Conservation (phyloP, 331 rosid species). For the Spiraea crenata region DNA sequence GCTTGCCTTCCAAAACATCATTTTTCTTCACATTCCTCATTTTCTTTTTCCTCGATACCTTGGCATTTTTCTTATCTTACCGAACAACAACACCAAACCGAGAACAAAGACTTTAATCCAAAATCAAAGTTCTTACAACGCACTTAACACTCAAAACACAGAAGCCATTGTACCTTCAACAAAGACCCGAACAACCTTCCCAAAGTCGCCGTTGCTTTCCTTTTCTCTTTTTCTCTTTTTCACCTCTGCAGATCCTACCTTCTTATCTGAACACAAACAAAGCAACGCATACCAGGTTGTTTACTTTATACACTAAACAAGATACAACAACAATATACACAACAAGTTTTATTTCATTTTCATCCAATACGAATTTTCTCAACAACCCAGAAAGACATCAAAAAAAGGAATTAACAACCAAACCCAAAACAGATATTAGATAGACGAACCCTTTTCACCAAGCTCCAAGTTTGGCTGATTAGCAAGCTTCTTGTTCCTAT, state of each 20-base stretch:
- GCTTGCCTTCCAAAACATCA: slow-evolving; percentile 3
- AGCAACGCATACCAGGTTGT: background rate
- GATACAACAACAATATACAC: too few species aligned
- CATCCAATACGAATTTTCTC: too few species aligned
- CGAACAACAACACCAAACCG: background rate
- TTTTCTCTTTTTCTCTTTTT: slow-evolving; percentile 27
- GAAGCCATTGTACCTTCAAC: slow-evolving; percentile 14
- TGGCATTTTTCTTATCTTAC: slow-evolving; percentile 12
- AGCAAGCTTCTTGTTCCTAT: slow-evolving; percentile 7
- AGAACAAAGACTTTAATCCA: background rate
- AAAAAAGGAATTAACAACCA: background rate
- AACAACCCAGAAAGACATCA: background rate
- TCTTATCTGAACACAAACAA: slow-evolving; percentile 6
- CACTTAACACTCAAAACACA: background rate
- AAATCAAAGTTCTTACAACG: background rate
- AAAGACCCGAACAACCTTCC: slow-evolving; percentile 6
- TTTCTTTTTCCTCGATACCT: slow-evolving; percentile 9
- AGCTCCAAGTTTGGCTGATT: background rate
- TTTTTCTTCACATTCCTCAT: slow-evolving; percentile 11
- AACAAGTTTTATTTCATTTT: too few species aligned
- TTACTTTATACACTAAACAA: too few species aligned
- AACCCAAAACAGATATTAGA: background rate
- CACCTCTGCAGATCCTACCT: slow-evolving; percentile 1
- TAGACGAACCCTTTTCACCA: slow-evolving; percentile 19
- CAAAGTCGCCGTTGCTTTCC: slow-evolving; percentile 11